phyloP scores from a whole-genome alignment of 1,284 basidiomycete genomes.

The Rhodotorula sp. region DNA sequence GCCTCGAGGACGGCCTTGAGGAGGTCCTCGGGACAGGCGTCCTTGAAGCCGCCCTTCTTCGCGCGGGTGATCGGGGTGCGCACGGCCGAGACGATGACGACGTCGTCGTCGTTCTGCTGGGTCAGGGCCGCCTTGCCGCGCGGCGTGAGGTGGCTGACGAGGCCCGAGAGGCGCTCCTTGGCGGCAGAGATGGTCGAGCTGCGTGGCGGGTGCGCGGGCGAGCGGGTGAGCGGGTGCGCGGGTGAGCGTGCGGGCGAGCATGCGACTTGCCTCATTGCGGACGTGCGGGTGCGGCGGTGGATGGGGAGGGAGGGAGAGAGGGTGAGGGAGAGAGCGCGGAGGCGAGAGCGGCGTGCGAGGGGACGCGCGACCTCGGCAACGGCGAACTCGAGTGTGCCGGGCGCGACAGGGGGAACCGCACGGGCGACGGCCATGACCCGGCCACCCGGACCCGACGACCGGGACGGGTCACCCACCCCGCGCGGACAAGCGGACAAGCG shows the following conservation, averaged over 20 bases:
- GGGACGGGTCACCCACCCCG: no score
- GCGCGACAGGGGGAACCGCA: no score
- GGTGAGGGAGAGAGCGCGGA: no score
- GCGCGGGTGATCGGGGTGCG: conserved; percentile 84
- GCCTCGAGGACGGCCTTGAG: conserved; percentile 77
- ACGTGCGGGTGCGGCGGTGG: no score
- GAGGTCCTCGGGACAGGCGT: conserved; percentile 84
- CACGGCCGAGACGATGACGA: conserved; percentile 81
- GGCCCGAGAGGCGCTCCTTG: conserved; percentile 28
- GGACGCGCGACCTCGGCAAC: no score
- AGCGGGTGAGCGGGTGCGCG: not conserved
- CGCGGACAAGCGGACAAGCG: conserved; percentile 10
- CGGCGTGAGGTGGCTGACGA: conserved; percentile 31
- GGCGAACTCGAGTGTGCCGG: no score
- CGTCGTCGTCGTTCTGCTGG: conserved; percentile 68
- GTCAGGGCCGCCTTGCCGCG: conserved; percentile 56
- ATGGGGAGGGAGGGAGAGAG: no score
- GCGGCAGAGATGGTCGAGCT: conserved; percentile 15
- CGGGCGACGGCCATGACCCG: no score
- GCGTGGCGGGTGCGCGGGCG: not conserved
- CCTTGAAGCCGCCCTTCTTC: conserved; percentile 53
- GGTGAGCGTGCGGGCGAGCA: no score
- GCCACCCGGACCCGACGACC: no score
- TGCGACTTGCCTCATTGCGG: no score
- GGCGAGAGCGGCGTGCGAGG: no score